phyloP scores from a whole-genome alignment of 2,329 filamentous ascomycete species.

The Cadophora malorum region DNA sequence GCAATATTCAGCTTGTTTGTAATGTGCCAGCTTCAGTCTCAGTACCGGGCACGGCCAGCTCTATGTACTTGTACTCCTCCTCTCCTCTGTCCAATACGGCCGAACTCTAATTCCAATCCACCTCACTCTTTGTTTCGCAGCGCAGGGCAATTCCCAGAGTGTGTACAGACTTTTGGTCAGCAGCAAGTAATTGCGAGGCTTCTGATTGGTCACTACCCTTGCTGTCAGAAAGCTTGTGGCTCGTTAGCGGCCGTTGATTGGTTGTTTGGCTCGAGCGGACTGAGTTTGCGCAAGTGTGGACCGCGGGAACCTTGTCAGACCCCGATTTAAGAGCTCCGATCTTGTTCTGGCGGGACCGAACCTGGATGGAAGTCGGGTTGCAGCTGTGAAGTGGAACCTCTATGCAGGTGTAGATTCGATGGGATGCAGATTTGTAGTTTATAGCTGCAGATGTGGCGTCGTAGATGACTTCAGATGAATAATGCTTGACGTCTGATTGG shows the following conservation, averaged over 20 bases:
- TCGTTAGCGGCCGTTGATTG: neutral
- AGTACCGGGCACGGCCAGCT: slow-evolving; percentile 16
- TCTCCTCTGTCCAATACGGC: neutral
- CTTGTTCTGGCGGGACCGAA: neutral
- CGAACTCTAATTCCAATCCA: neutral
- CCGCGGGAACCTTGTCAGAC: neutral
- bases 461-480: slow-evolving; percentile 6
- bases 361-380: neutral
- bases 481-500: slow-evolving; percentile 10
- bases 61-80: slow-evolving; percentile 3
- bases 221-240: neutral
- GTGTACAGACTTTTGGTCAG: neutral
- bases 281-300: no score
- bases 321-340: neutral
- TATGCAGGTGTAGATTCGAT: no score
- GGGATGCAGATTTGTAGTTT: no score
- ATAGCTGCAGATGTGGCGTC: no score
- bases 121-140: neutral
- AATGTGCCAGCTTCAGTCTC: neutral
- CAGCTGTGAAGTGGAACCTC: neutral
- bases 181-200: slow-evolving; percentile 6
- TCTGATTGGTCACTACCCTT: slow-evolving; percentile 10
- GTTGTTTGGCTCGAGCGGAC: neutral
- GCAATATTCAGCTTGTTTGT: neutral
- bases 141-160: neutral